Conservation (phyloP, 2,329 filamentous ascomycete genomes). For the Xylaria sp. region DNA sequence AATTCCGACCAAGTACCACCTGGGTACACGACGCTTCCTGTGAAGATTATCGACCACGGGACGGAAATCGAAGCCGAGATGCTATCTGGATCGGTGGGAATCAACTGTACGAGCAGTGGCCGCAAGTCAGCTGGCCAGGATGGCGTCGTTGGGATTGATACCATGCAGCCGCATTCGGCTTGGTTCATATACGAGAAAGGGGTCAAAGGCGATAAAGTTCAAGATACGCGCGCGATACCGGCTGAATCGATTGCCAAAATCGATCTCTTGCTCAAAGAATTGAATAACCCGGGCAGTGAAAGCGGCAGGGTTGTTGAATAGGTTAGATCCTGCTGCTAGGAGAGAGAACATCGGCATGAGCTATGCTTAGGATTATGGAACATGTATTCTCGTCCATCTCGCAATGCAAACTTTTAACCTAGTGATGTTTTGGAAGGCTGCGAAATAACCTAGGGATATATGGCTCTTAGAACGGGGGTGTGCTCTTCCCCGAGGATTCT, state of each 20-base stretch:
- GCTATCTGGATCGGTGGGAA: conserved; percentile 29
- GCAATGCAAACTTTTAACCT: neutral
- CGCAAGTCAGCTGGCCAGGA: neutral
- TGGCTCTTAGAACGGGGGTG: too few species aligned
- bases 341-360: neutral
- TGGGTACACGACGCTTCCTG: conserved; percentile 21
- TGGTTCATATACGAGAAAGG: conserved; percentile 12
- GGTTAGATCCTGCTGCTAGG: neutral
- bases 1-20: conserved; percentile 11
- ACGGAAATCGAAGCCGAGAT: conserved; percentile 7
- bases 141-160: neutral
- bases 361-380: neutral
- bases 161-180: conserved; percentile 1
- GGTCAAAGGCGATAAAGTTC: neutral
- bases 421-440: neutral
- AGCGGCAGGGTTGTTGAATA: neutral
- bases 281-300: neutral
- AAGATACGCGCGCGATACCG: neutral
- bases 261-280: neutral
- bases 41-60: conserved; percentile 20
- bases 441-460: neutral
- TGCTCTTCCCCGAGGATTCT: neutral
- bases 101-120: conserved; percentile 13
- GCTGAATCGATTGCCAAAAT: neutral
- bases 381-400: neutral